phyloP scores from a whole-genome alignment of 169 alveolate species.

The Plasmodium yoelii region DNA sequence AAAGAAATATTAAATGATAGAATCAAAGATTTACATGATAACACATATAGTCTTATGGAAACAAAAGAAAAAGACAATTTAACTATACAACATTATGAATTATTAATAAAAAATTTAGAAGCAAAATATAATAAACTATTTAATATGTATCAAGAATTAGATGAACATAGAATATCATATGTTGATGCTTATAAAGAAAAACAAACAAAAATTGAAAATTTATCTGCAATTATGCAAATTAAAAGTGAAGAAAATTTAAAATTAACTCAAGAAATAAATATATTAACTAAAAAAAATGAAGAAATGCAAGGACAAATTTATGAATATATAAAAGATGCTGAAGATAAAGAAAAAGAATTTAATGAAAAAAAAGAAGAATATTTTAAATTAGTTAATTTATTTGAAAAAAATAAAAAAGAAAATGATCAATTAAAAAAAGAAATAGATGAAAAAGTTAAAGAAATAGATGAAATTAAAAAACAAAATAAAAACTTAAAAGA shows the following conservation, averaged over 20 bases:
- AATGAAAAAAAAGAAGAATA: conserved; percentile 70
- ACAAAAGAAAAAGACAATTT: conserved; percentile 49
- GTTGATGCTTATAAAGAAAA: conserved; percentile 75
- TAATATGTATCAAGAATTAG: conserved; percentile 76
- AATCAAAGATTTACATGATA: conserved; percentile 65
- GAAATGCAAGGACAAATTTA: conserved; percentile 75
- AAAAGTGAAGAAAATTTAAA: conserved; percentile 72
- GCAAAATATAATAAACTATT: conserved; percentile 60
- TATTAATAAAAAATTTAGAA: conserved; percentile 60
- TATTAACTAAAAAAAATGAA: conserved; percentile 59
- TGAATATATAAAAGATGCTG: conserved; percentile 62
- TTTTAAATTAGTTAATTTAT: conserved; percentile 4
- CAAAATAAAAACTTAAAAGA: conserved; percentile 29
- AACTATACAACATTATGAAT: conserved; percentile 71
- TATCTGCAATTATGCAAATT: conserved; percentile 71
- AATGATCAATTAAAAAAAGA: conserved; percentile 13
- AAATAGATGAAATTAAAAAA: conserved; percentile 7
- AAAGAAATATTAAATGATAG: conserved; percentile 44
- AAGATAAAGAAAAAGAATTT: conserved; percentile 51
- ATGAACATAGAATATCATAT: conserved; percentile 69
- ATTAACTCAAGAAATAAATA: conserved; percentile 62
- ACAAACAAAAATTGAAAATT: conserved; percentile 65
- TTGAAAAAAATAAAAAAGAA: conserved; percentile 26
- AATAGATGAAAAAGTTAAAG: conserved; percentile 17
- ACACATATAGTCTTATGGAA: conserved; percentile 45